These are phyloP conservation scores for Intubia oerlemansii DNA, from an alignment of 2,329 filamentous ascomycete genomes.

Conservation along the genomic window DNA sequence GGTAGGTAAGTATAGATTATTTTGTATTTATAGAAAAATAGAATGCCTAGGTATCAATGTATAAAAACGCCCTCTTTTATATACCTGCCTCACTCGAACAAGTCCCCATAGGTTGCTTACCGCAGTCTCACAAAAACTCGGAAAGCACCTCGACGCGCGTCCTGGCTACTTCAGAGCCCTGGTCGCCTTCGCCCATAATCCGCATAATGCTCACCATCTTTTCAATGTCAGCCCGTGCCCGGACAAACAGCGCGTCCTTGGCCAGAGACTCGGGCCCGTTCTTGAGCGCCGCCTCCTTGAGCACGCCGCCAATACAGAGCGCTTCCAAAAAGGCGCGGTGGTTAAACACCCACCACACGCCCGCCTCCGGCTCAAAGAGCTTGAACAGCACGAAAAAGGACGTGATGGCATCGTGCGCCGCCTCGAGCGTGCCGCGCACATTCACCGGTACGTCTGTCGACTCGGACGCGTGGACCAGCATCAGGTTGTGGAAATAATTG, in stretches of 20 bases:
- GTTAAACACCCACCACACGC: slow-evolving; percentile 73
- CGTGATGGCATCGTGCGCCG: slow-evolving; percentile 52
- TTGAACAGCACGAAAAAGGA: slow-evolving; percentile 55
- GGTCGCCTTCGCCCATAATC: slow-evolving; percentile 29
- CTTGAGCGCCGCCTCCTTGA: slow-evolving; percentile 25
- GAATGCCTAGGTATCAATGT: too few species aligned
- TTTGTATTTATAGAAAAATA: too few species aligned
- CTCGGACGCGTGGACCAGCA: slow-evolving; percentile 56
- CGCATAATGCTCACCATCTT: slow-evolving; percentile 43
- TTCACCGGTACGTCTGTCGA: slow-evolving; percentile 43
- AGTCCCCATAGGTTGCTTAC: too few species aligned
- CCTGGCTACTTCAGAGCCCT: slow-evolving; percentile 35
- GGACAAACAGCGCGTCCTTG: slow-evolving; percentile 36
- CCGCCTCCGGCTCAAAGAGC: slow-evolving; percentile 47
- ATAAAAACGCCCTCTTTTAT: neutral
- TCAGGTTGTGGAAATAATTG: slow-evolving; percentile 67
- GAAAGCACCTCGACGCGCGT: slow-evolving; percentile 37
- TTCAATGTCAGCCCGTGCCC: slow-evolving; percentile 34
- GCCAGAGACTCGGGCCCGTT: slow-evolving; percentile 23
- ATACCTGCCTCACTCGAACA: neutral
- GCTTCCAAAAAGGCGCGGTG: slow-evolving; percentile 63
- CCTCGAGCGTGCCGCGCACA: slow-evolving; percentile 47
- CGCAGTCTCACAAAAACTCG: slow-evolving; percentile 26
- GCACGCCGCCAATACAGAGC: slow-evolving; percentile 40
- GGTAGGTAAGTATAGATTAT: too few species aligned